These are phyloP conservation scores for Thalassiosira livingstoniorum DNA, from an alignment of 352 stramenopile species.

Conservation along the genomic window DNA sequence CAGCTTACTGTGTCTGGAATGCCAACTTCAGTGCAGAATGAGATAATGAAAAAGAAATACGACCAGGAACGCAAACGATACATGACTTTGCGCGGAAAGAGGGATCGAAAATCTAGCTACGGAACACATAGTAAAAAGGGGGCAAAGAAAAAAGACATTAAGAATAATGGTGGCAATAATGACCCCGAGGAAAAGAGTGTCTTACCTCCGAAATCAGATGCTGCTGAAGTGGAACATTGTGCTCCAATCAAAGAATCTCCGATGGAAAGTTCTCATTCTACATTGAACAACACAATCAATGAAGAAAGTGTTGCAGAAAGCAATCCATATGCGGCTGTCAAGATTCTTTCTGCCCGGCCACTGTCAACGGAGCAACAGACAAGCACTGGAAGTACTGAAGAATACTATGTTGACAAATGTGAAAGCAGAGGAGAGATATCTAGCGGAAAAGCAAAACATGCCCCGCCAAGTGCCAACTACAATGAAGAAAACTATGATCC, in stretches of 20 bases:
- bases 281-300: slow-evolving; percentile 15
- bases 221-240: slow-evolving; percentile 1
- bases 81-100: slow-evolving; percentile 72
- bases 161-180: slow-evolving; percentile 16
- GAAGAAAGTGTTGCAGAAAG: no score
- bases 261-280: slow-evolving; percentile 48
- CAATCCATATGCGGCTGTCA: no score
- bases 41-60: slow-evolving; percentile 79
- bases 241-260: slow-evolving; percentile 56
- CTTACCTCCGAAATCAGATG: neutral
- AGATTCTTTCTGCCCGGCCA: no score
- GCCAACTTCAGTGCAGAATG: slow-evolving; percentile 72
- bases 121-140: slow-evolving; percentile 15
- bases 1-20: slow-evolving; percentile 73
- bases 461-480: neutral
- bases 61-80: slow-evolving; percentile 67
- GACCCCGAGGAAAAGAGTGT: slow-evolving; percentile 19
- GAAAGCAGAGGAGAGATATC: no score
- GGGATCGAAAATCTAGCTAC: slow-evolving; percentile 25
- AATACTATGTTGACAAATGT: no score
- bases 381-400: no score
- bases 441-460: neutral
- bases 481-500: no score
- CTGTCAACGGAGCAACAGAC: no score
- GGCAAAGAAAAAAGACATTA: slow-evolving; percentile 21